A percentile compares a stretch with the other conserved stretches of the same genome.
These are phyloP conservation scores for Pestalotiopsis sp. DNA, from an alignment of 2,329 filamentous ascomycete genomes.

Conservation along the genomic window DNA sequence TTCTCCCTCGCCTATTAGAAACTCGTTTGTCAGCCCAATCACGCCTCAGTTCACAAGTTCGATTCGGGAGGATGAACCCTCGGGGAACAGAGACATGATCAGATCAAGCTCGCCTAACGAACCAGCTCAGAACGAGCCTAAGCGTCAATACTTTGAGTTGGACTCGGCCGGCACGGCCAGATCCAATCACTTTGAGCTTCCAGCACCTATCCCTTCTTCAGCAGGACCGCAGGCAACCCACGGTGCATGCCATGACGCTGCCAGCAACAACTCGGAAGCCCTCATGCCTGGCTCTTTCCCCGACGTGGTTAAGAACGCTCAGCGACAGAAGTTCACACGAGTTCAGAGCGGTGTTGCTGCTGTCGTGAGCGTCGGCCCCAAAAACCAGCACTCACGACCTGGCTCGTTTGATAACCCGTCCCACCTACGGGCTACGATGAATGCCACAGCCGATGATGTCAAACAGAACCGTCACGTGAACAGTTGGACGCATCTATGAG, in stretches of 20 bases:
- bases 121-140: slow-evolving; percentile 14
- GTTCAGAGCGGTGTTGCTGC: slow-evolving; percentile 2
- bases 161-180: slow-evolving; percentile 19
- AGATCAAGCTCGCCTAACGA: neutral
- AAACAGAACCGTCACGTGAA: slow-evolving; percentile 16
- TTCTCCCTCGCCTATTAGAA: neutral
- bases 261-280: neutral
- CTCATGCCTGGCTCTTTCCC: slow-evolving; percentile 11
- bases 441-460: slow-evolving; percentile 15
- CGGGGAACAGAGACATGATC: neutral
- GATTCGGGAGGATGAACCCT: neutral
- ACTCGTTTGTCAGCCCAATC: slow-evolving; percentile 9
- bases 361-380: neutral
- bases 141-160: slow-evolving; percentile 21
- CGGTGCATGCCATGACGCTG: neutral
- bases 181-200: slow-evolving; percentile 1
- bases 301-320: neutral
- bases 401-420: neutral
- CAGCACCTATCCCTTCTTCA: neutral
- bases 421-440: slow-evolving; percentile 16
- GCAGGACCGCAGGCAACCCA: neutral
- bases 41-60: slow-evolving; percentile 4
- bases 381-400: neutral
- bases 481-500: slow-evolving; percentile 19
- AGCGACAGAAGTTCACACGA: slow-evolving; percentile 4